Evolutionary conservation across 2,329 filamentous ascomycete species (phyloP).

Genomic region (Fusarium sterilihyphosum): DNA sequence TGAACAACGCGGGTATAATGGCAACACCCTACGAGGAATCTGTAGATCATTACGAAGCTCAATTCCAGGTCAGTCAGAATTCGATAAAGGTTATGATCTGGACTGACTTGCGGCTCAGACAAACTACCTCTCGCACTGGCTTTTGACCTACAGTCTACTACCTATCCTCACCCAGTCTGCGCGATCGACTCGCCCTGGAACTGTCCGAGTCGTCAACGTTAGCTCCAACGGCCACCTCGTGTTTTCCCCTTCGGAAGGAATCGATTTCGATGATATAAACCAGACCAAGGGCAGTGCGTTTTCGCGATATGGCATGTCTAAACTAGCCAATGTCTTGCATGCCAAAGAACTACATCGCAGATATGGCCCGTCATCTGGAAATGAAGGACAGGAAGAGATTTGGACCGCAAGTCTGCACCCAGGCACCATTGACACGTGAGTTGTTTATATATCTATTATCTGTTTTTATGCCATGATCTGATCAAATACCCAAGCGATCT

Average conservation of each 20-base stretch:
- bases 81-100: rapidly evolving
- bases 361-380: conserved; percentile 2
- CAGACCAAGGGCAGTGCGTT: not conserved
- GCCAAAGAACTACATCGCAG: conserved; percentile 14
- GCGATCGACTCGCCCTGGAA: not conserved
- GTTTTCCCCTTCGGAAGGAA: conserved; percentile 8
- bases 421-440: conserved; percentile 8
- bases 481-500: not conserved
- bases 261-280: conserved; percentile 8
- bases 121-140: conserved; percentile 25
- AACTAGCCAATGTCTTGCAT: conserved; percentile 27
- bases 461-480: not conserved
- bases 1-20: conserved; percentile 28
- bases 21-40: conserved; percentile 11
- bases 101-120: not conserved
- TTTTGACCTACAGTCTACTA: conserved; percentile 6
- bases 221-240: conserved; percentile 11
- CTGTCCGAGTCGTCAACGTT: conserved; percentile 23
- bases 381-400: not conserved
- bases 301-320: conserved; percentile 16
- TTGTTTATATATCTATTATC: not conserved
- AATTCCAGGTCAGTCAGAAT: not conserved
- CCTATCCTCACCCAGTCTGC: conserved; percentile 13
- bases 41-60: conserved; percentile 11
- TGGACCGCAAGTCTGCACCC: conserved; percentile 23